Percentiles rank a stretch among this genome's conserved stretches.
phyloP scores from a whole-genome alignment of 2,329 filamentous ascomycete species.

The Penicillium expansum region DNA sequence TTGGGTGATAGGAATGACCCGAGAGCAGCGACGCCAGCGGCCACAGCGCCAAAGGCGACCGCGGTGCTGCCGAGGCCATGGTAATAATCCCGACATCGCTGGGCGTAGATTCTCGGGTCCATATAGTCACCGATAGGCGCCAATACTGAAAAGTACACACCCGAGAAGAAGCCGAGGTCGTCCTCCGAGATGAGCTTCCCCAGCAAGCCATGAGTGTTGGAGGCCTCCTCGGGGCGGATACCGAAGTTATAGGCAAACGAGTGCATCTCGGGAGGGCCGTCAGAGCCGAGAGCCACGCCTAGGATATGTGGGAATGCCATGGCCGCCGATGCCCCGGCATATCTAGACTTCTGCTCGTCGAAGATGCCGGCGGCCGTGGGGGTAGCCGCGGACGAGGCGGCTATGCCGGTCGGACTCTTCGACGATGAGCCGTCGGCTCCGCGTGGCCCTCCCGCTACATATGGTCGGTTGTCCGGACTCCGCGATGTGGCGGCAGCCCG shows the following conservation, averaged over 20 bases:
- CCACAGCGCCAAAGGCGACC: slow-evolving; percentile 27
- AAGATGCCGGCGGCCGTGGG: slow-evolving; percentile 25
- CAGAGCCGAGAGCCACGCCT: slow-evolving; percentile 26
- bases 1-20: slow-evolving; percentile 30
- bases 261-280: slow-evolving; percentile 25
- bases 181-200: slow-evolving; percentile 26
- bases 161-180: slow-evolving; percentile 23
- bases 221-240: slow-evolving; percentile 30
- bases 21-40: slow-evolving; percentile 29
- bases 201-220: slow-evolving; percentile 22
- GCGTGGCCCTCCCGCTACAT: neutral
- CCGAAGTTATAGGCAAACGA: slow-evolving; percentile 35
- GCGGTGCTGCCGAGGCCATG: slow-evolving; percentile 12
- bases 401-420: slow-evolving; percentile 13
- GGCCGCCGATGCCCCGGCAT: slow-evolving; percentile 30
- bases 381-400: neutral
- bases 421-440: slow-evolving; percentile 10
- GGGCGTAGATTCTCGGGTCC: slow-evolving; percentile 25
- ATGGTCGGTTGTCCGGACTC: slow-evolving; percentile 1
- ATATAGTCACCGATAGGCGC: slow-evolving; percentile 24
- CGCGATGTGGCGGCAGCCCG: neutral
- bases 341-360: slow-evolving; percentile 28
- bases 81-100: slow-evolving; percentile 31
- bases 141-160: slow-evolving; percentile 24
- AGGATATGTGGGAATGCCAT: slow-evolving; percentile 33